These are phyloP conservation scores for Leccinum subtestaceum DNA, from an alignment of 768 basidiomycete genomes.

Conservation along the genomic window DNA sequence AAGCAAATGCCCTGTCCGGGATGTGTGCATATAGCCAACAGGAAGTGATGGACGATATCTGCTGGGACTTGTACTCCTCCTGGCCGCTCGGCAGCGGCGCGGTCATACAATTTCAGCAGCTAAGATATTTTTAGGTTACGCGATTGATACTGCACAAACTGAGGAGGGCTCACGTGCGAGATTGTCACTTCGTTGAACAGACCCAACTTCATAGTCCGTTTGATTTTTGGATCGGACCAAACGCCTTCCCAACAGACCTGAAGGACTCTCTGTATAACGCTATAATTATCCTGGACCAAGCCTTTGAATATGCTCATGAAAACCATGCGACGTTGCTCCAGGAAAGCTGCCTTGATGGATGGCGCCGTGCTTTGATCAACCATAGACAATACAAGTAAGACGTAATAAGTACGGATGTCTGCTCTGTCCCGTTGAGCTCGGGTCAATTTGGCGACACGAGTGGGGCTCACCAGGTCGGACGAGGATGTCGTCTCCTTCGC, in stretches of 20 bases:
- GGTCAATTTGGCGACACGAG: background rate
- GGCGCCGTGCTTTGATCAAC: conserved; percentile 47
- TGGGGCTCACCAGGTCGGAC: conserved; percentile 52
- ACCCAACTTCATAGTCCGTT: conserved; percentile 65
- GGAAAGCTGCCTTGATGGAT: conserved; percentile 58
- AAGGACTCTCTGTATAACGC: conserved; percentile 58
- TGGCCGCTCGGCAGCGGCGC: conserved; percentile 45
- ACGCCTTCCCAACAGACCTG: conserved; percentile 76
- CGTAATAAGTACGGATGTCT: conserved; percentile 81
- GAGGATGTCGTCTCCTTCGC: conserved; percentile 39
- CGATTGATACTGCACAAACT: background rate
- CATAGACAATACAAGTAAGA: conserved; percentile 74
- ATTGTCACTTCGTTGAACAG: conserved; percentile 68
- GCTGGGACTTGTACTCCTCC: conserved; percentile 61
- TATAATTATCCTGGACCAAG: conserved; percentile 61
- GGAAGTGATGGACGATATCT: conserved; percentile 82
- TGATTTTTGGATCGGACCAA: conserved; percentile 72
- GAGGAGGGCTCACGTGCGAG: conserved; percentile 48
- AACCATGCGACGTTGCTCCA: conserved; percentile 66
- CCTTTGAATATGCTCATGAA: conserved; percentile 76
- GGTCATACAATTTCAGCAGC: conserved; percentile 76
- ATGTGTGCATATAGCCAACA: conserved; percentile 77
- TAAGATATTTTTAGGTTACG: conserved; percentile 25
- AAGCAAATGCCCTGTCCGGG: conserved; percentile 88
- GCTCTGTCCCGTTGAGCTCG: conserved; percentile 6